phyloP scores from a whole-genome alignment of 176 grass and related monocot genomes.

The Zoysia japonica region DNA sequence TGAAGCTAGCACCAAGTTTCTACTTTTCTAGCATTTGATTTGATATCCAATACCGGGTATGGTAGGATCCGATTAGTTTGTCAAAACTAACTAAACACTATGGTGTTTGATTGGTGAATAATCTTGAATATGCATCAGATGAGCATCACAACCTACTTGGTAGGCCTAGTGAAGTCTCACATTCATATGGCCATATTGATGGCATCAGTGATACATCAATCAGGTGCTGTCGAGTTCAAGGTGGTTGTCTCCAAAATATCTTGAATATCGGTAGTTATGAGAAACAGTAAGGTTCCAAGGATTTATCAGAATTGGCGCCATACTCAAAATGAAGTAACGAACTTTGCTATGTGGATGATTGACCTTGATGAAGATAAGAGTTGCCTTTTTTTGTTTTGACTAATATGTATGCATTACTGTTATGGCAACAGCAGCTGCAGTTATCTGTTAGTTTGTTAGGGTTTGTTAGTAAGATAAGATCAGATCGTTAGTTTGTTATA shows the following conservation, averaged over 20 bases:
- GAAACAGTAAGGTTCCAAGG: neutral
- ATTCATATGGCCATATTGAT: neutral
- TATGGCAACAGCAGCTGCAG: no score
- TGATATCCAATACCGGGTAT: neutral
- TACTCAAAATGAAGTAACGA: neutral
- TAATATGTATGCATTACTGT: no score
- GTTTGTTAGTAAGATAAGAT: no score
- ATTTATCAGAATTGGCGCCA: neutral
- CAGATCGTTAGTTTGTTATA: no score
- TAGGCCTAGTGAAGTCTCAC: neutral
- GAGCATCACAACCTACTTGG: neutral
- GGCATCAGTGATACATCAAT: neutral
- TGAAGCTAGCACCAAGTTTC: neutral
- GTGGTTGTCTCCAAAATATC: neutral
- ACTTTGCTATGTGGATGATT: neutral
- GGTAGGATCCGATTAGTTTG: neutral
- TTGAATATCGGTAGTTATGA: neutral
- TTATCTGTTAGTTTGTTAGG: no score
- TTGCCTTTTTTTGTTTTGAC: neutral
- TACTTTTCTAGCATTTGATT: neutral
- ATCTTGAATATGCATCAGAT: neutral
- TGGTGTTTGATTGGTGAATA: neutral
- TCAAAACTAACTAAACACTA: neutral
- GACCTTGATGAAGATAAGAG: neutral
- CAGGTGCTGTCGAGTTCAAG: neutral